These are phyloP conservation scores for Teratosphaeriaceae sp. DNA, from an alignment of 2,329 filamentous ascomycete genomes.

Conservation along the genomic window DNA sequence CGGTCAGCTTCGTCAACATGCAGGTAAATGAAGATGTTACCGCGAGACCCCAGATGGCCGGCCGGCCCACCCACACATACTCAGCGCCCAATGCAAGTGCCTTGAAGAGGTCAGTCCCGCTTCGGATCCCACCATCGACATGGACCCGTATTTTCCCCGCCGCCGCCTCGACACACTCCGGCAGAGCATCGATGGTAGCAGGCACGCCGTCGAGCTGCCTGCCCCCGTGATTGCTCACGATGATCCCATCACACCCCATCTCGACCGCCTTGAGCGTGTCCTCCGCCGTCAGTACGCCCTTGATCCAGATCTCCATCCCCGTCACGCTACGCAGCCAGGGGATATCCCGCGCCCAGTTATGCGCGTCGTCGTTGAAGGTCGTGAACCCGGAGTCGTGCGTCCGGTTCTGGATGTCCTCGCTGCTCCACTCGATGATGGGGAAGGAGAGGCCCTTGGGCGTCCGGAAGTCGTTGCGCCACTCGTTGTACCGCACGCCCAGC, in stretches of 20 bases:
- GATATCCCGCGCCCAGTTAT: constrained; percentile 34
- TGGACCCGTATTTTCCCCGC: constrained; percentile 50
- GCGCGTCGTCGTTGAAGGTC: constrained; percentile 23
- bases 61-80: constrained; percentile 44
- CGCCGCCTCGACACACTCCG: constrained; percentile 33
- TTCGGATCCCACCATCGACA: constrained; percentile 53
- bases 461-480: constrained; percentile 47
- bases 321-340: constrained; percentile 44
- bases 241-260: constrained; percentile 33
- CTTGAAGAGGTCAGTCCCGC: constrained; percentile 53
- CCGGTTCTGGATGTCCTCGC: constrained; percentile 18
- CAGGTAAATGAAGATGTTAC: no score
- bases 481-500: constrained; percentile 47
- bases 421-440: constrained; percentile 21
- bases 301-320: constrained; percentile 44
- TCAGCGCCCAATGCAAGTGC: constrained; percentile 47
- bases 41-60: constrained; percentile 45
- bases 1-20: constrained; percentile 6
- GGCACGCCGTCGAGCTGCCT: constrained; percentile 52
- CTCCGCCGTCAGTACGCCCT: constrained; percentile 34
- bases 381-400: constrained; percentile 26
- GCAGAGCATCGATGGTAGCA: constrained; percentile 45
- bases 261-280: constrained; percentile 40
- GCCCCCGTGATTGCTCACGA: constrained; percentile 44
- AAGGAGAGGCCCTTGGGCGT: constrained; percentile 23